Base-by-base conservation (phyloP, 2,329 filamentous ascomycete genomes). In the Didymella lethalis region DNA sequence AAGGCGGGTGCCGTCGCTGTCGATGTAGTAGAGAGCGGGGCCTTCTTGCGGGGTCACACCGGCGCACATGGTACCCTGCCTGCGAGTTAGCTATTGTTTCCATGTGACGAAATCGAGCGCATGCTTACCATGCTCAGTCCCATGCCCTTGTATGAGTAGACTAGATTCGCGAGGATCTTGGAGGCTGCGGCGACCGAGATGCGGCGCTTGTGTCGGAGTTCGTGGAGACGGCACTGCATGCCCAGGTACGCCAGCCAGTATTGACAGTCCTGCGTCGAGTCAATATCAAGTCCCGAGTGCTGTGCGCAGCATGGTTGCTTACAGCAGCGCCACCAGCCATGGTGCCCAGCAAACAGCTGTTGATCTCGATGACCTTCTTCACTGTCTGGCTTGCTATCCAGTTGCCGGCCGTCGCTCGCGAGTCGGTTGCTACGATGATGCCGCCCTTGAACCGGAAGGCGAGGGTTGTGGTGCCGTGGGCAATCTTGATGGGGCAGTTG, bases 381-480 rank as follows among this genome's bases (percentile, higher is more conserved):
- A 99, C 95, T 53, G 95, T 99, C 85, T 99, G 95, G 82, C 92
- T 96, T 67, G 95, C 95, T 81, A 99, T 99, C 95, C 95, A 99
- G 86, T 95, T 96, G 74, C 95, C 95, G 29, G 95, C 94, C 47
- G 95, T 97, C 61, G 95, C 95, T 82, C 95, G 89, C 61, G 95
- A 99, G 82, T 99, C 95, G 59, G 95, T 99, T 54, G 94, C 94
- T 51, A 99, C 94, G 76, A 99, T 96, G 81, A 99, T 98, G 77
- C 95, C 95, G 73, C 93, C 93, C 82, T 98, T 89, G 86, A 98
- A 99, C 77, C 94, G 89, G 86, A 99, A 99, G 64, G 93, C 94
- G 63, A 99, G 88, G 51, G 95, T 99, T 59, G 95, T 99, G 62
- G 95, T 99, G 77, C 95, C 95, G 87, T 99, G 95, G 65, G 95